Conservation (phyloP, 2,329 filamentous ascomycete genomes). For the Didymella sp. region DNA sequence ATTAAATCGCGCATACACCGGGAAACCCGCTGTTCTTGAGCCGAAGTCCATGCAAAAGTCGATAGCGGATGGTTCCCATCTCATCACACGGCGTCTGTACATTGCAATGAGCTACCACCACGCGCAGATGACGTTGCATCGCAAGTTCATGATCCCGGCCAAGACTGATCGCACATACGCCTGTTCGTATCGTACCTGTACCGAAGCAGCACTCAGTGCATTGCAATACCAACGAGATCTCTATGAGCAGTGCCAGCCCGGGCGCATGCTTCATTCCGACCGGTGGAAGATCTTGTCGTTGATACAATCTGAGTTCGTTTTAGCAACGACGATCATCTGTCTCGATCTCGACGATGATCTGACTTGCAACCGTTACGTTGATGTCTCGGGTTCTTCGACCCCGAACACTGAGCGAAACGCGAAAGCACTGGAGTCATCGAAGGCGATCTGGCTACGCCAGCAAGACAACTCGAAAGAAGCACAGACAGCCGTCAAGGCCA, state of each 20-base stretch:
- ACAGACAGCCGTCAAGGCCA: background rate
- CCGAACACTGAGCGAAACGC: background rate
- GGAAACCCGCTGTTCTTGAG: slow-evolving; percentile 48
- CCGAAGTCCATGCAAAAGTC: slow-evolving; percentile 51
- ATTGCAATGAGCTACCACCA: slow-evolving; percentile 61
- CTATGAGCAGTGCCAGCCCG: slow-evolving; percentile 54
- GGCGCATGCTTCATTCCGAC: slow-evolving; percentile 38
- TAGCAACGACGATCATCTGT: slow-evolving; percentile 59
- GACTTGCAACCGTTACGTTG: background rate
- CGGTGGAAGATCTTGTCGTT: slow-evolving; percentile 57
- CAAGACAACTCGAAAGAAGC: background rate
- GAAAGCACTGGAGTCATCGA: background rate
- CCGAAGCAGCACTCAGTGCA: slow-evolving; percentile 58
- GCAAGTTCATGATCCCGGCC: slow-evolving; percentile 57
- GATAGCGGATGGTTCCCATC: slow-evolving; percentile 57
- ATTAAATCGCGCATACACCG: slow-evolving; percentile 45
- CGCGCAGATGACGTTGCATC: slow-evolving; percentile 61
- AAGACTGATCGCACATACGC: slow-evolving; percentile 45
- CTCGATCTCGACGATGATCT: slow-evolving; percentile 49
- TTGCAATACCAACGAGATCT: slow-evolving; percentile 59
- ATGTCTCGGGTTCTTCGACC: background rate
- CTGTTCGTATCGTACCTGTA: slow-evolving; percentile 56
- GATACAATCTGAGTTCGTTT: slow-evolving; percentile 56
- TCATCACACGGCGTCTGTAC: slow-evolving; percentile 61
- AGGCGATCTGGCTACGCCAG: background rate